A percentile compares a stretch with the other conserved stretches of the same genome.
phyloP scores from a whole-genome alignment of 257 asterid species.

The Nicotiana noctiflora region DNA sequence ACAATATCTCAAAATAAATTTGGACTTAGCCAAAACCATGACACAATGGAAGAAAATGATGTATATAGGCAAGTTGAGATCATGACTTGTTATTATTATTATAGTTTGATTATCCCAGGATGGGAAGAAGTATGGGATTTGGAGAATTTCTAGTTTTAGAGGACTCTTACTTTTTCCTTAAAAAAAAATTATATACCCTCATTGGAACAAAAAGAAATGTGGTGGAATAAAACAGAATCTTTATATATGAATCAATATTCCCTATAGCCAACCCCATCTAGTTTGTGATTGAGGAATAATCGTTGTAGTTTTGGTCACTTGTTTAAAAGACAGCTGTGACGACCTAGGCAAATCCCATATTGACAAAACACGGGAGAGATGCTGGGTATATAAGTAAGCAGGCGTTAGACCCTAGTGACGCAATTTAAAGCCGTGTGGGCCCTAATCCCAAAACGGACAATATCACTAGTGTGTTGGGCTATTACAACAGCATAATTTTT shows the following conservation, averaged over 20 bases:
- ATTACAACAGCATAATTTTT: neutral
- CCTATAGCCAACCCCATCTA: neutral
- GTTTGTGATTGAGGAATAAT: neutral
- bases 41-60: too few relatives aligned
- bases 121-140: neutral
- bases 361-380: too few relatives aligned
- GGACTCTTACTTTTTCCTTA: neutral
- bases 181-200: neutral
- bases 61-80: neutral
- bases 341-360: too few relatives aligned
- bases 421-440: too few relatives aligned
- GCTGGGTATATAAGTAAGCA: too few relatives aligned
- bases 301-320: neutral
- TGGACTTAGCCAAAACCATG: too few relatives aligned
- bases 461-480: too few relatives aligned
- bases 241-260: neutral
- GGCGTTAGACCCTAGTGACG: too few relatives aligned
- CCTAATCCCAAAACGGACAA: too few relatives aligned
- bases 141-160: neutral
- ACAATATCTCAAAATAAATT: too few relatives aligned
- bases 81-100: neutral
- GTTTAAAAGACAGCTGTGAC: neutral
- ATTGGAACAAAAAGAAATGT: neutral
- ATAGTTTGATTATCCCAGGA: neutral
- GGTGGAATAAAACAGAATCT: neutral